A percentile compares a stretch with the other conserved stretches of the same genome.
Conservation (phyloP, 2,329 filamentous ascomycete species). For the Talaromyces rugulosus region DNA sequence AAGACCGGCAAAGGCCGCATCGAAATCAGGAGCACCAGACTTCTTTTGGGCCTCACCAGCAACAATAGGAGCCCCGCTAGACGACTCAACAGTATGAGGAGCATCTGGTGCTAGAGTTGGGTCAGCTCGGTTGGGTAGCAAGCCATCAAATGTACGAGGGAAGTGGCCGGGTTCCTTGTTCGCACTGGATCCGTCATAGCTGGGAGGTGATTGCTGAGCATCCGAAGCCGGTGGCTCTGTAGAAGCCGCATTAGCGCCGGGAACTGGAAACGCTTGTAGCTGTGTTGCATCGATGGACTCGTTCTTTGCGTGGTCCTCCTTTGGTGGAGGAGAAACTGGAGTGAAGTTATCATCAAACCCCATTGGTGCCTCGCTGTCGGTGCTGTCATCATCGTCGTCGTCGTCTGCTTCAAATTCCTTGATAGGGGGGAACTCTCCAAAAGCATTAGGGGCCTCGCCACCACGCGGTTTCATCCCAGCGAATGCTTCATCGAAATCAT, state of each 20-base stretch:
- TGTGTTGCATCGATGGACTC: slow-evolving; percentile 35
- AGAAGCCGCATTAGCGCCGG: slow-evolving; percentile 32
- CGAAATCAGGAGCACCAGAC: slow-evolving; percentile 39
- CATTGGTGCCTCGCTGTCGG: slow-evolving; percentile 58
- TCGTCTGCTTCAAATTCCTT: slow-evolving; percentile 62
- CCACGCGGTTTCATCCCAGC: slow-evolving; percentile 44
- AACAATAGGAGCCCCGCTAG: slow-evolving; percentile 33
- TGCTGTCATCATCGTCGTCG: slow-evolving; percentile 71
- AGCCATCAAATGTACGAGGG: slow-evolving; percentile 35
- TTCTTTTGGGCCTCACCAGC: slow-evolving; percentile 32
- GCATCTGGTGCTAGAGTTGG: slow-evolving; percentile 36
- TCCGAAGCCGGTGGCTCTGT: slow-evolving; percentile 47
- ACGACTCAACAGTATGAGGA: slow-evolving; percentile 35
- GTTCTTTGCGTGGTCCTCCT: slow-evolving; percentile 23
- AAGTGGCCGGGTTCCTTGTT: slow-evolving; percentile 25
- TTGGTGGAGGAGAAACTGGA: slow-evolving; percentile 48
- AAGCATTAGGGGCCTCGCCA: slow-evolving; percentile 36
- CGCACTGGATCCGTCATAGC: slow-evolving; percentile 27
- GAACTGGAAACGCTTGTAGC: slow-evolving; percentile 34
- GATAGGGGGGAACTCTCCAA: slow-evolving; percentile 85
- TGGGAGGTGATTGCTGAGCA: slow-evolving; percentile 55
- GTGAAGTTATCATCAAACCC: slow-evolving; percentile 95
- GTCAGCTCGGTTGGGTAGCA: slow-evolving; percentile 36
- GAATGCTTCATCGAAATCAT: slow-evolving; percentile 46
- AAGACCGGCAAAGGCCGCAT: slow-evolving; percentile 43